A percentile compares a stretch with the other conserved stretches of the same genome.
Evolutionary conservation across 2,329 filamentous ascomycete species (phyloP).

Genomic region (Talaromyces sp.): DNA sequence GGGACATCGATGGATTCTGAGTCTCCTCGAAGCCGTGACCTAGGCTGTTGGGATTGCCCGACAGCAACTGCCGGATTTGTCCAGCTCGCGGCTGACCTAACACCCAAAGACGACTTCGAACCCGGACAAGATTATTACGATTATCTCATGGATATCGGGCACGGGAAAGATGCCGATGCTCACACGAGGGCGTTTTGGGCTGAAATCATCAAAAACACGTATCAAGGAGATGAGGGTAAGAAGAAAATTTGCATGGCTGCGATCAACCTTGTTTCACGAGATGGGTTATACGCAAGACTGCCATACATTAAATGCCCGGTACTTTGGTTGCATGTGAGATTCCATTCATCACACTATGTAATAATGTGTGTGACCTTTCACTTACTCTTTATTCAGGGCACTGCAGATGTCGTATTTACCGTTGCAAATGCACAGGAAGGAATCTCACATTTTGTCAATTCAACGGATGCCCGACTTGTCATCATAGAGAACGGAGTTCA

Average conservation of each 20-base stretch:
- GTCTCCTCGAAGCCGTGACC: constrained; percentile 35
- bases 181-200: constrained; percentile 41
- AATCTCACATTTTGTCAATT: constrained; percentile 46
- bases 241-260: constrained; percentile 43
- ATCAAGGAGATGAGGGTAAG: constrained; percentile 47
- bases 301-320: constrained; percentile 48
- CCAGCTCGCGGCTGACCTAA: constrained; percentile 34
- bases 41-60: constrained; percentile 47
- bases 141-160: constrained; percentile 46
- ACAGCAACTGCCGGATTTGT: constrained; percentile 33
- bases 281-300: constrained; percentile 44
- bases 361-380: constrained; percentile 40
- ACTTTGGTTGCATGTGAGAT: constrained; percentile 43
- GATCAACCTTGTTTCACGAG: constrained; percentile 45
- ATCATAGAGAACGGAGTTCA: constrained; percentile 45
- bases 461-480: constrained; percentile 38
- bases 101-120: constrained; percentile 38
- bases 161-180: constrained; percentile 37
- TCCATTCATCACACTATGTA: constrained; percentile 13
- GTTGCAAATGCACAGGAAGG: constrained; percentile 34
- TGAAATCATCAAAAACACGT: constrained; percentile 40
- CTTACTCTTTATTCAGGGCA: constrained; percentile 26
- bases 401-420: constrained; percentile 19
- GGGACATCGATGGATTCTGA: constrained; percentile 50
- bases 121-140: constrained; percentile 39